Evolutionary conservation across 2,329 filamentous ascomycete genomes (phyloP).

Genomic region (Coleophoma cylindrospora): DNA sequence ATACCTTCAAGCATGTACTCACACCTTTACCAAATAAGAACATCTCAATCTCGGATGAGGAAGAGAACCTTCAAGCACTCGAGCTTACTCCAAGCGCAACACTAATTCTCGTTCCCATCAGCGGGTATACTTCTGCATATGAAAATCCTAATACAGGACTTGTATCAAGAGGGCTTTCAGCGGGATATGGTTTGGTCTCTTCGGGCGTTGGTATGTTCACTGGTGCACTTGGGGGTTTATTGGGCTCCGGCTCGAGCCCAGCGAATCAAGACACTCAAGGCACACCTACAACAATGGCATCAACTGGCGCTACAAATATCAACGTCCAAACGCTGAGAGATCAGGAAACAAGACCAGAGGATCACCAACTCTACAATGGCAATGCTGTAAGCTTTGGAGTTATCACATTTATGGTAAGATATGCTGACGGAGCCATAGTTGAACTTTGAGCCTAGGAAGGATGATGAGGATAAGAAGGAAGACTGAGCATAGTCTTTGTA

Average conservation of each 20-base stretch:
- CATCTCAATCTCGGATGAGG: slow-evolving; percentile 73
- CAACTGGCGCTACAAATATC: slow-evolving; percentile 24
- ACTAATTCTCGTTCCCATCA: slow-evolving; percentile 72
- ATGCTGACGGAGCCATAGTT: slow-evolving; percentile 8
- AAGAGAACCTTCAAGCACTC: slow-evolving; percentile 59
- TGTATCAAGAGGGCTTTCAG: slow-evolving; percentile 32
- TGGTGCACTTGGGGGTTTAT: slow-evolving; percentile 34
- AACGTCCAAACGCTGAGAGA: slow-evolving; percentile 49
- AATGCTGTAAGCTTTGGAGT: slow-evolving; percentile 59
- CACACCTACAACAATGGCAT: slow-evolving; percentile 1
- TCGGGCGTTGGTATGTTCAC: slow-evolving; percentile 35
- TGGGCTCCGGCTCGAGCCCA: slow-evolving; percentile 31
- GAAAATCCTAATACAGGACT: slow-evolving; percentile 22
- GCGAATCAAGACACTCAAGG: neutral
- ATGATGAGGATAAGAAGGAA: slow-evolving; percentile 14
- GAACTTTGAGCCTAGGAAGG: slow-evolving; percentile 24
- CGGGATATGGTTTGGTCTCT: slow-evolving; percentile 29
- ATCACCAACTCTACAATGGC: slow-evolving; percentile 82
- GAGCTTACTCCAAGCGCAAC: slow-evolving; percentile 76
- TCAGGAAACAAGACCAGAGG: slow-evolving; percentile 45
- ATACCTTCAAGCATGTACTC: slow-evolving; percentile 79
- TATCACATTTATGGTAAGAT: neutral
- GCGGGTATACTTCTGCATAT: slow-evolving; percentile 56
- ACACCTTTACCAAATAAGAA: slow-evolving; percentile 71
- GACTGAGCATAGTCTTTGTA: neutral